Evolutionary conservation across 768 basidiomycete genomes (phyloP).

Genomic region (Lentinula boryana): DNA sequence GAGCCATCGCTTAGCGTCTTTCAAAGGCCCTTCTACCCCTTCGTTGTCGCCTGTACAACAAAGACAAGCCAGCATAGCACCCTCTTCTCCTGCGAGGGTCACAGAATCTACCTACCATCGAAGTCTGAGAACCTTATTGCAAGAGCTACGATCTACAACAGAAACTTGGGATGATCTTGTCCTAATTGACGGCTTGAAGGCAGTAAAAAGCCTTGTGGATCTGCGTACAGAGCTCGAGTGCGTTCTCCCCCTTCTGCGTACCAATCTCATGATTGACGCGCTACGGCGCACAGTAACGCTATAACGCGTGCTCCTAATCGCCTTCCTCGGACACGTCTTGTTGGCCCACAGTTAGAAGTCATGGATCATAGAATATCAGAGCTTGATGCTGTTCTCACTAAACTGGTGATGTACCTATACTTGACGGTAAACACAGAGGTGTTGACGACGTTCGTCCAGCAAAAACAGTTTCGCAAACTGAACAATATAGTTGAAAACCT

Average conservation of each 20-base stretch:
- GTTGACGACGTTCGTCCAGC: slow-evolving; percentile 29
- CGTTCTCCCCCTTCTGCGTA: slow-evolving; percentile 18
- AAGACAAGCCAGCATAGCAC: slow-evolving; percentile 27
- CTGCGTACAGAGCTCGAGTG: slow-evolving; percentile 83
- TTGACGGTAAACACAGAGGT: neutral
- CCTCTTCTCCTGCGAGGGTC: slow-evolving; percentile 42
- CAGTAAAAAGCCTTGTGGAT: slow-evolving; percentile 67
- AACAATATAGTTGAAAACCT: slow-evolving; percentile 55
- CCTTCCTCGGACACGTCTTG: slow-evolving; percentile 52
- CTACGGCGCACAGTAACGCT: slow-evolving; percentile 43
- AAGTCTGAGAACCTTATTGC: slow-evolving; percentile 60
- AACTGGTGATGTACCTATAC: slow-evolving; percentile 49
- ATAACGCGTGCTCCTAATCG: slow-evolving; percentile 49
- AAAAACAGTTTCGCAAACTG: slow-evolving; percentile 68
- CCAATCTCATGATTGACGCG: neutral
- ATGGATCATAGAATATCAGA: slow-evolving; percentile 65
- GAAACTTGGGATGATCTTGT: slow-evolving; percentile 84
- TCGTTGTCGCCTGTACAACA: slow-evolving; percentile 55
- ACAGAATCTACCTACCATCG: slow-evolving; percentile 79
- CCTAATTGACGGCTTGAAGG: slow-evolving; percentile 70
- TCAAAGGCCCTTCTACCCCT: slow-evolving; percentile 76
- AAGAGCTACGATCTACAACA: slow-evolving; percentile 57
- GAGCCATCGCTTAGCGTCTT: slow-evolving; percentile 61
- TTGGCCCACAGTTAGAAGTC: slow-evolving; percentile 55
- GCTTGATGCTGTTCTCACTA: slow-evolving; percentile 50